Conservation (phyloP, 176 grass and related monocot genomes). For the Oryza punctata region DNA sequence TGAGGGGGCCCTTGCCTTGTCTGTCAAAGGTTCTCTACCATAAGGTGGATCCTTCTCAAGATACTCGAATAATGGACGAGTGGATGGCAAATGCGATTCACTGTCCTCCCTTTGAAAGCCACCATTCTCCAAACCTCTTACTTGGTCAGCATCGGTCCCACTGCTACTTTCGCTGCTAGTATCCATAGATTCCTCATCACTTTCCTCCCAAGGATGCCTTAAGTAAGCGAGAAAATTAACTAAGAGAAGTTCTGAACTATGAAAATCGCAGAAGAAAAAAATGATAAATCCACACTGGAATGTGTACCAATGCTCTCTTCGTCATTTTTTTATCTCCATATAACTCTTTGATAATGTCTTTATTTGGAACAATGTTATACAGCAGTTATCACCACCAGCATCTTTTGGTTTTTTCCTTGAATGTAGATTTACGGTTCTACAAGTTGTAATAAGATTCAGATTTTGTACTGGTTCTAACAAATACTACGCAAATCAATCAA, state of each 20-base stretch:
- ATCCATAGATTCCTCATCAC: slow-evolving; percentile 75
- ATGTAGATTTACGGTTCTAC: neutral
- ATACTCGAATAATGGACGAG: slow-evolving; percentile 71
- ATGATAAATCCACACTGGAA: neutral
- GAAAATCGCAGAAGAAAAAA: neutral
- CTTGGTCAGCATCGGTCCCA: slow-evolving; percentile 49
- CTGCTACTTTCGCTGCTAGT: slow-evolving; percentile 68
- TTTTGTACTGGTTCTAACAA: neutral
- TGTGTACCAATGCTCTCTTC: neutral
- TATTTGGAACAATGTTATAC: neutral
- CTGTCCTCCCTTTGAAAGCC: slow-evolving; percentile 53
- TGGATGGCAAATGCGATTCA: slow-evolving; percentile 43
- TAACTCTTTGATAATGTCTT: neutral
- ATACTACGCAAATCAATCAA: neutral
- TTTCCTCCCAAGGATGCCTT: slow-evolving; percentile 75
- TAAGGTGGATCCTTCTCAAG: slow-evolving; percentile 79
- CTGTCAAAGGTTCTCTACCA: slow-evolving; percentile 86
- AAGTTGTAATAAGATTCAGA: neutral
- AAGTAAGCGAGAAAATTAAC: slow-evolving; percentile 48
- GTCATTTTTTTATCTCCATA: neutral
- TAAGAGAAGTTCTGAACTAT: slow-evolving; percentile 37
- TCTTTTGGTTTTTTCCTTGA: too few species aligned
- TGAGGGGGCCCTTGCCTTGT: slow-evolving; percentile 65
- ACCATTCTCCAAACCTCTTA: slow-evolving; percentile 46
- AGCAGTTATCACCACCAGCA: neutral